These are phyloP conservation scores for Thoreauomyces humboldtii DNA, from an alignment of 192 early-diverging fungal species.

Conservation along the genomic window DNA sequence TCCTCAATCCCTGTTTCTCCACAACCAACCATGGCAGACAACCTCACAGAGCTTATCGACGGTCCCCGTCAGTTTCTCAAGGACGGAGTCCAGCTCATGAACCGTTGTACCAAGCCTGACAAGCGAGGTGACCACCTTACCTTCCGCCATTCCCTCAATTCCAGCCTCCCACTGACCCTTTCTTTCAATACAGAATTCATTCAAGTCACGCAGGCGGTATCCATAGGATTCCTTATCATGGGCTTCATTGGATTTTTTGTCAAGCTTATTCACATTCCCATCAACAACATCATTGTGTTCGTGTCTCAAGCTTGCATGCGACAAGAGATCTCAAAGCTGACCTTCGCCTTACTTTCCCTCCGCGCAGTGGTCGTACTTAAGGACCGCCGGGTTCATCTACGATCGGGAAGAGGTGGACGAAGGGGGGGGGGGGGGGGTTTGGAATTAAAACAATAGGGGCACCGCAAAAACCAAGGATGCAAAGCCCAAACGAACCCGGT, in stretches of 20 bases:
- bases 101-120: slow-evolving; percentile 98
- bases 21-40: too few species aligned
- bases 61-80: slow-evolving; percentile 88
- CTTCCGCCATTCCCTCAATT: background rate
- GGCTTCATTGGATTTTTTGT: slow-evolving; percentile 97
- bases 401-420: too few species aligned
- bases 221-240: slow-evolving; percentile 93
- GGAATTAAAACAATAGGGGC: too few species aligned
- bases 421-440: too few species aligned
- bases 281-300: slow-evolving; percentile 98
- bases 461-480: too few species aligned
- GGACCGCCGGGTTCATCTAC: too few species aligned
- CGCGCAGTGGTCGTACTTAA: too few species aligned
- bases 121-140: slow-evolving; percentile 61
- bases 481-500: too few species aligned
- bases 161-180: background rate
- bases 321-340: too few species aligned
- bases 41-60: slow-evolving; percentile 71
- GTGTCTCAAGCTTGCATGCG: too few species aligned
- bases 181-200: slow-evolving; percentile 79
- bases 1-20: too few species aligned
- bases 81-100: slow-evolving; percentile 88
- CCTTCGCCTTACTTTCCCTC: too few species aligned
- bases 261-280: slow-evolving; percentile 99
- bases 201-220: slow-evolving; percentile 89